Conservation (phyloP, 805 yeast species). For the Lipomyces sp. region DNA sequence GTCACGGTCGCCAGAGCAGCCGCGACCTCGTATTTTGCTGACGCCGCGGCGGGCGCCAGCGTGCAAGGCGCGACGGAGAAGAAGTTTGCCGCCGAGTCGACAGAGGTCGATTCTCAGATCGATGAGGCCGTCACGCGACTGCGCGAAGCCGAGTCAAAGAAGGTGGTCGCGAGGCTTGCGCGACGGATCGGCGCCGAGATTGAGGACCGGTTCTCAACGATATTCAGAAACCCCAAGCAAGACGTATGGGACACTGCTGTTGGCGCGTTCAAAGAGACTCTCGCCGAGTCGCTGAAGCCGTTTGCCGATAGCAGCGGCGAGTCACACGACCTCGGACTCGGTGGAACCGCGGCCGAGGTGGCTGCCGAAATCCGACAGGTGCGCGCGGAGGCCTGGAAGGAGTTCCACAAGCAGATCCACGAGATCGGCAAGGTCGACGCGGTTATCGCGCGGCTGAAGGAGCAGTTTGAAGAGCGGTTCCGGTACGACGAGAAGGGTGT, state of each 20-base stretch:
- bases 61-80: conserved; percentile 37
- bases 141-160: conserved; percentile 43
- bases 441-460: conserved; percentile 63
- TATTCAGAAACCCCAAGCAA: conserved; percentile 16
- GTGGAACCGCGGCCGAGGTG: conserved; percentile 46
- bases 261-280: conserved; percentile 34
- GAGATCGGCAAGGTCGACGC: conserved; percentile 65
- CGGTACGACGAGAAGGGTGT: conserved; percentile 78
- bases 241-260: conserved; percentile 62
- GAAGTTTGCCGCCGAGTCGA: conserved; percentile 38
- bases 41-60: conserved; percentile 39
- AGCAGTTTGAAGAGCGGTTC: conserved; percentile 76
- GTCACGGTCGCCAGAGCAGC: conserved; percentile 30
- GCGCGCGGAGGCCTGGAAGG: conserved; percentile 59
- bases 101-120: conserved; percentile 37
- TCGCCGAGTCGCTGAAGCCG: conserved; percentile 34
- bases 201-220: conserved; percentile 23
- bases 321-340: conserved; percentile 62
- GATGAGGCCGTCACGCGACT: conserved; percentile 37
- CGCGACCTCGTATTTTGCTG: conserved; percentile 34
- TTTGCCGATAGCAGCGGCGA: conserved; percentile 5
- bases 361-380: conserved; percentile 44
- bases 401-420: conserved; percentile 55
- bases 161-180: conserved; percentile 36
- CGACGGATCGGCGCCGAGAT: conserved; percentile 14